Conservation (phyloP, 495 filamentous ascomycete genomes). For the Neurospora tetrasperma region DNA sequence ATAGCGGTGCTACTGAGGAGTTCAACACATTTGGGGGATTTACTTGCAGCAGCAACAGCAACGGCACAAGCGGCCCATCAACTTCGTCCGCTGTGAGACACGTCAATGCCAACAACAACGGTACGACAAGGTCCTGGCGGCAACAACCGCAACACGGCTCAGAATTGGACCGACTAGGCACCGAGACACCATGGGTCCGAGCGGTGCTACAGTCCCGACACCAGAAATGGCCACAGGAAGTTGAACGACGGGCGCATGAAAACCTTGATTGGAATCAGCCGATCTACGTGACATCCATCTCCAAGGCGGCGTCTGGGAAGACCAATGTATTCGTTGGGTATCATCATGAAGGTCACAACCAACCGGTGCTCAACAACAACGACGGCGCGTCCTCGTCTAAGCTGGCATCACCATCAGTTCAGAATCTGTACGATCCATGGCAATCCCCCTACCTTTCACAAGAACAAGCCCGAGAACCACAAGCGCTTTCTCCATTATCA, state of each 20-base stretch:
- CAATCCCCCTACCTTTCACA: background rate
- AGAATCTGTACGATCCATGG: background rate
- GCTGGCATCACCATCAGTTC: background rate
- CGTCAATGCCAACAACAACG: background rate
- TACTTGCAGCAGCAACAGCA: background rate
- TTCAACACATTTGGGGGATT: conserved; percentile 27
- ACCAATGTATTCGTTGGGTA: background rate
- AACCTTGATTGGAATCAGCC: background rate
- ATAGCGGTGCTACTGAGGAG: conserved; percentile 17
- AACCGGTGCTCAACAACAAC: background rate
- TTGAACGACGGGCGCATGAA: background rate
- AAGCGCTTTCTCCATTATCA: background rate
- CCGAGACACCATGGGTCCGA: background rate
- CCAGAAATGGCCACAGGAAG: background rate
- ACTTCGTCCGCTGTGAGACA: background rate
- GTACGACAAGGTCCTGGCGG: background rate
- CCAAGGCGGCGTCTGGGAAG: background rate
- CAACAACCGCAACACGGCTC: background rate
- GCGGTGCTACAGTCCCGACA: background rate
- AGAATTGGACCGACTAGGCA: background rate
- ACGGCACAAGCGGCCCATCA: background rate
- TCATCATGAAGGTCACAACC: conserved; percentile 3
- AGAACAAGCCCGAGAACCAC: background rate
- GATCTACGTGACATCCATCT: background rate
- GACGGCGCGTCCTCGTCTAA: background rate